Evolutionary conservation across 768 basidiomycete species (phyloP).

Genomic region (Boletus coccyginus): DNA sequence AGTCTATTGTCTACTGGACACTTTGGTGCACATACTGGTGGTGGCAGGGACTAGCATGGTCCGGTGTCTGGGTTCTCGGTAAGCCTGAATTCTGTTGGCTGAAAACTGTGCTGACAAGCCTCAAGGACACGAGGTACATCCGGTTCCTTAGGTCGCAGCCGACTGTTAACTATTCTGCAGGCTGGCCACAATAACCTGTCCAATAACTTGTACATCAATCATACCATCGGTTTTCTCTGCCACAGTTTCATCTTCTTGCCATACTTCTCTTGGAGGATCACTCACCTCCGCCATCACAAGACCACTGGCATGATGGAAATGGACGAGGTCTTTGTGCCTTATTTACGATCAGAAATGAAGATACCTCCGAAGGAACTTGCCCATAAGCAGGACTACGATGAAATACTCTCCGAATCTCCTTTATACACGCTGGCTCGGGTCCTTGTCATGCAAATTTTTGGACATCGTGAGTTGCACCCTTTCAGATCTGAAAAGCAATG

Average conservation of each 20-base stretch:
- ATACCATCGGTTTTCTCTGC: neutral
- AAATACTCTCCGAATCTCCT: neutral
- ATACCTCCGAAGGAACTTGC: neutral
- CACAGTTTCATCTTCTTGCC: constrained; percentile 1
- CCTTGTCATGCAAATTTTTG: neutral
- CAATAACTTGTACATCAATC: neutral
- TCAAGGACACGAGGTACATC: neutral
- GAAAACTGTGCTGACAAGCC: neutral
- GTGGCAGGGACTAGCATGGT: neutral
- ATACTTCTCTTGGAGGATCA: neutral
- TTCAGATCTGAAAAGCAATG: neutral
- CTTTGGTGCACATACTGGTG: constrained; percentile 1
- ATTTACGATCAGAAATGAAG: neutral
- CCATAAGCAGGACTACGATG: neutral
- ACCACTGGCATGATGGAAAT: neutral
- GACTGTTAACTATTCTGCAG: neutral
- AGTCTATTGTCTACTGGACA: neutral
- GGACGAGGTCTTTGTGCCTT: neutral
- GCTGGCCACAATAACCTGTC: neutral
- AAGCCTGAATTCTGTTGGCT: neutral
- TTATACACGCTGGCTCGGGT: neutral
- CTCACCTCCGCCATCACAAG: neutral
- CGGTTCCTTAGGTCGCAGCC: neutral
- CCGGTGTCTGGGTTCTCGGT: neutral
- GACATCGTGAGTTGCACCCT: neutral